These are phyloP conservation scores for Ophiostoma sp. DNA, from an alignment of 2,329 filamentous ascomycete genomes.

Conservation along the genomic window DNA sequence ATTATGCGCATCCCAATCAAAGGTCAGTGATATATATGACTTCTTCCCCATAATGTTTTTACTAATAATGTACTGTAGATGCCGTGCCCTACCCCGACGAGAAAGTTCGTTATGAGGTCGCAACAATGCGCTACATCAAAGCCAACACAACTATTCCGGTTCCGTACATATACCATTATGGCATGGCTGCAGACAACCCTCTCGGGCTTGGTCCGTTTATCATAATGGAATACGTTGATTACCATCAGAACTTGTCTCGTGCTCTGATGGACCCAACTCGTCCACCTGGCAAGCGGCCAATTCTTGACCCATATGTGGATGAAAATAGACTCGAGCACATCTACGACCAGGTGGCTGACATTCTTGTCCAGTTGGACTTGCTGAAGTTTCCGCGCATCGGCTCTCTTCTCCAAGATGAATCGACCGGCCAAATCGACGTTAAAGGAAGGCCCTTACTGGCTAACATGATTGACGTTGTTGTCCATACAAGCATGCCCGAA, in stretches of 20 bases:
- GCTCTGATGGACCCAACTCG: background rate
- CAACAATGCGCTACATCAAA: slow-evolving; percentile 38
- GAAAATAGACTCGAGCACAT: background rate
- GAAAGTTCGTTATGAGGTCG: slow-evolving; percentile 41
- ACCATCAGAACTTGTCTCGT: background rate
- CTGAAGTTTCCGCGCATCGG: background rate
- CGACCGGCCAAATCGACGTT: background rate
- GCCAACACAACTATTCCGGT: slow-evolving; percentile 40
- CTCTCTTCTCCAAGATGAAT: background rate
- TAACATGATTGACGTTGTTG: background rate
- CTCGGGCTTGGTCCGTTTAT: slow-evolving; percentile 41
- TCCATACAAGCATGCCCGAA: background rate
- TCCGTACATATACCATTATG: slow-evolving; percentile 38
- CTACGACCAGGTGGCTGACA: background rate
- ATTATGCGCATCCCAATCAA: slow-evolving; percentile 35
- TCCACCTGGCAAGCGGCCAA: background rate
- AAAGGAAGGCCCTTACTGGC: background rate
- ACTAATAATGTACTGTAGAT: background rate
- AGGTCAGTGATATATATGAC: no score
- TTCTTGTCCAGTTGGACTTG: background rate
- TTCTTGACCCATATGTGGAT: background rate
- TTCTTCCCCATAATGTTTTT: no score
- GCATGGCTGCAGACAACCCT: slow-evolving; percentile 37
- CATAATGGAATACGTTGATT: slow-evolving; percentile 38
- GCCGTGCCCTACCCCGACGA: slow-evolving; percentile 37